These are phyloP conservation scores for Mucor plumbeus DNA, from an alignment of 371 early-diverging fungal species.

Conservation along the genomic window DNA sequence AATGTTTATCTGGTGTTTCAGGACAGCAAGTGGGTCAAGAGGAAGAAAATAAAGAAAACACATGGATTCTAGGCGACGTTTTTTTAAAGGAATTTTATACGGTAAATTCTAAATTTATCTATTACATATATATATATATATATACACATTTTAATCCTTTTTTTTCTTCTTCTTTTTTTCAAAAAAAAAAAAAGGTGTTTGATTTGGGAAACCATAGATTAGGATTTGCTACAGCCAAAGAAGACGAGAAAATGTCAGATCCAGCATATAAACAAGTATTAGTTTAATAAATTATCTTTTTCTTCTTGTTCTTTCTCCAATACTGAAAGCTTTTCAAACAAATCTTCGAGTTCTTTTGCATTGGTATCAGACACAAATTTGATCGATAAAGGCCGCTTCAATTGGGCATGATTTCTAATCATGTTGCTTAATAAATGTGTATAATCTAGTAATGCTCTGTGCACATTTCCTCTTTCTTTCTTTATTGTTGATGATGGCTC, in stretches of 20 bases:
- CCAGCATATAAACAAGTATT: constrained; percentile 18
- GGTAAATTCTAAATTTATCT: constrained; percentile 39
- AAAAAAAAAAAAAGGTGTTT: constrained; percentile 47
- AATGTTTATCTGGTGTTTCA: constrained; percentile 74
- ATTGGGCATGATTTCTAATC: constrained; percentile 35
- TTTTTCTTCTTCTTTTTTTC: not conserved
- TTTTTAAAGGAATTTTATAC: constrained; percentile 79
- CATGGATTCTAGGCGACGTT: constrained; percentile 84
- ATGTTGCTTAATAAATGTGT: constrained; percentile 24
- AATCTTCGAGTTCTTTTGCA: constrained; percentile 35
- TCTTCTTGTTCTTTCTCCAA: constrained; percentile 21
- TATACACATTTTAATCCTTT: not conserved
- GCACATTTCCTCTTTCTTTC: constrained; percentile 37
- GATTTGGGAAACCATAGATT: constrained; percentile 70
- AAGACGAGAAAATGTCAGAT: constrained; percentile 20
- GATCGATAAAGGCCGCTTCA: constrained; percentile 33
- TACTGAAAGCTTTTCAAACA: constrained; percentile 31
- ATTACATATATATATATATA: not conserved
- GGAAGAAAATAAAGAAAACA: not conserved
- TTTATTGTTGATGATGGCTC: constrained; percentile 30
- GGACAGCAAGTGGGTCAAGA: constrained; percentile 43
- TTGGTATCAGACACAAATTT: constrained; percentile 47
- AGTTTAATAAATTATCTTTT: constrained; percentile 1
- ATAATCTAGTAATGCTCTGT: constrained; percentile 37
- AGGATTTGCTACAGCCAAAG: constrained; percentile 63